Conservation (phyloP, 352 stramenopile species). For the Pythium dissotocum region DNA sequence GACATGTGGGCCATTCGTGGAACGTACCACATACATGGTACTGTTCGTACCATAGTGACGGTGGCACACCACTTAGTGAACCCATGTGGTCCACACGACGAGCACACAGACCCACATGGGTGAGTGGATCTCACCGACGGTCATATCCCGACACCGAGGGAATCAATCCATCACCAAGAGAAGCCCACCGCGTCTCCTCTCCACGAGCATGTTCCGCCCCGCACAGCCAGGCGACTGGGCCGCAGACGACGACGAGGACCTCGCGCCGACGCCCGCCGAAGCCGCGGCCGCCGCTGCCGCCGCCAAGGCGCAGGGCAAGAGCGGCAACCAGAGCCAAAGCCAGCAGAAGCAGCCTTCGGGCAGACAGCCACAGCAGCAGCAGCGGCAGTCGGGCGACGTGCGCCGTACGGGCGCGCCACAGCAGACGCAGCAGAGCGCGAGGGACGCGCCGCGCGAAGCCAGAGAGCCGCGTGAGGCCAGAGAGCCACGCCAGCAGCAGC, state of each 20-base stretch:
- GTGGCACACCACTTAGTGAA: background rate
- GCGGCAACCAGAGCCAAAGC: background rate
- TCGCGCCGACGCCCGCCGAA: conserved; percentile 16
- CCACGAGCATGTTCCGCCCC: conserved; percentile 64
- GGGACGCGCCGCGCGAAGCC: background rate
- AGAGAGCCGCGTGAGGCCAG: background rate
- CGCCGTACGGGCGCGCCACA: background rate
- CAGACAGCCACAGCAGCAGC: conserved; percentile 2
- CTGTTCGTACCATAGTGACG: background rate
- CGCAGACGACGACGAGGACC: conserved; percentile 65
- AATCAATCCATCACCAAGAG: background rate
- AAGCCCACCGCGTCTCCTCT: background rate
- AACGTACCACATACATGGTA: background rate
- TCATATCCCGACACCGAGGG: background rate
- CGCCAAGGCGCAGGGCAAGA: conserved; percentile 18
- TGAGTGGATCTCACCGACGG: conserved; percentile 17
- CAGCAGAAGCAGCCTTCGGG: background rate
- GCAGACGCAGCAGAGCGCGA: background rate
- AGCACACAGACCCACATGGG: background rate
- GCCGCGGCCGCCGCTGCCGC: conserved; percentile 9
- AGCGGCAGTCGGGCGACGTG: conserved; percentile 8
- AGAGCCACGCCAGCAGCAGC: background rate
- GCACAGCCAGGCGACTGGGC: conserved; percentile 73
- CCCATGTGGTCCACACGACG: conserved; percentile 15
- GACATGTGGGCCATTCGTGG: background rate